Evolutionary conservation across 306 rosid genomes (phyloP).

Genomic region (Acacia melanoxylon): DNA sequence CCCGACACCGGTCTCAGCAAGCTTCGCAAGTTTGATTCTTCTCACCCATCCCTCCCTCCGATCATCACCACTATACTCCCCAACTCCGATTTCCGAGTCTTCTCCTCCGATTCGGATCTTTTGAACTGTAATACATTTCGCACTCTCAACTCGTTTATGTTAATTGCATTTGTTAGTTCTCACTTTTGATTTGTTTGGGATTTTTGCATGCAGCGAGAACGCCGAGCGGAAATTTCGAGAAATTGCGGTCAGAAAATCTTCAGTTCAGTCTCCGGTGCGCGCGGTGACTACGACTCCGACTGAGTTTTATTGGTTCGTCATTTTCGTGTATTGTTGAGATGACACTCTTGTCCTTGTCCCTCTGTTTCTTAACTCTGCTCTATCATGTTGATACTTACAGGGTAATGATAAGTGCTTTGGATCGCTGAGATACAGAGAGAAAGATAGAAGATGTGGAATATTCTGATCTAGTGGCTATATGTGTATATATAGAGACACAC

Average conservation of each 20-base stretch:
- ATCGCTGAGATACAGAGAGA: slow-evolving; percentile 54
- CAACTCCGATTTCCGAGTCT: neutral
- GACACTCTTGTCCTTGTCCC: neutral
- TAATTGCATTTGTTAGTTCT: neutral
- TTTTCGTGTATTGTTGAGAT: neutral
- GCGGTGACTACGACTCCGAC: slow-evolving; percentile 47
- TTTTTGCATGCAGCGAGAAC: slow-evolving; percentile 53
- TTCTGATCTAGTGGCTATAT: neutral
- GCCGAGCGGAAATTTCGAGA: slow-evolving; percentile 47
- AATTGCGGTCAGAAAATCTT: slow-evolving; percentile 54
- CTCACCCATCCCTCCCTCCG: neutral
- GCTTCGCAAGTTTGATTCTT: neutral
- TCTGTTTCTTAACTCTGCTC: neutral
- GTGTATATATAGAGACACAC: neutral
- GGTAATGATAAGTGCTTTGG: slow-evolving; percentile 68
- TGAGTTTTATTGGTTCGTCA: slow-evolving; percentile 59
- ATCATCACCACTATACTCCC: neutral
- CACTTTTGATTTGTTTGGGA: neutral
- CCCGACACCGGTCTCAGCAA: neutral
- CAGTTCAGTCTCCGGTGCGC: slow-evolving; percentile 29
- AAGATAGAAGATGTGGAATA: neutral
- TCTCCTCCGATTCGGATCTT: slow-evolving; percentile 39
- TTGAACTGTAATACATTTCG: slow-evolving; percentile 42
- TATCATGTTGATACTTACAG: slow-evolving; percentile 32
- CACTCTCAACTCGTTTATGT: neutral